phyloP scores from a whole-genome alignment of 2,329 filamentous ascomycete species.

The Aureobasidium lini region DNA sequence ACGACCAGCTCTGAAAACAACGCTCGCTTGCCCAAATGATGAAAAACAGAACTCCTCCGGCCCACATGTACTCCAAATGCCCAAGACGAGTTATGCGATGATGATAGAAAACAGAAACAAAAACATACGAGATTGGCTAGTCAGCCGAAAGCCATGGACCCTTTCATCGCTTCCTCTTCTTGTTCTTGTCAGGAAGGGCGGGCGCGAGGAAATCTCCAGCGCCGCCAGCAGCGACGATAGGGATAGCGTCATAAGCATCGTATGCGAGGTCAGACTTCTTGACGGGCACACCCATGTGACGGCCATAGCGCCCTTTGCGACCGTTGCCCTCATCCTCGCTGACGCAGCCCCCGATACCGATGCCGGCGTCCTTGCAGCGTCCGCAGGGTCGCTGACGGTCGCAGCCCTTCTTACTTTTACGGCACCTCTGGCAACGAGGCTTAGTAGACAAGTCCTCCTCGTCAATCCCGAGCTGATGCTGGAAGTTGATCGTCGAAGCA shows the following conservation, averaged over 20 bases:
- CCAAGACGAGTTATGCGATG: neutral
- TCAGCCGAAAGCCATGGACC: neutral
- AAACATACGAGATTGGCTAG: slow-evolving; percentile 8
- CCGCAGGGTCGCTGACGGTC: slow-evolving; percentile 93
- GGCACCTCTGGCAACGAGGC: slow-evolving; percentile 93
- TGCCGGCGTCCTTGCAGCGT: slow-evolving; percentile 90
- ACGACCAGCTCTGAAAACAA: slow-evolving; percentile 4
- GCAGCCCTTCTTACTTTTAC: slow-evolving; percentile 99
- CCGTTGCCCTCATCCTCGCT: slow-evolving; percentile 98
- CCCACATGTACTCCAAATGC: slow-evolving; percentile 11
- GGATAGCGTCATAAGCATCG: slow-evolving; percentile 8
- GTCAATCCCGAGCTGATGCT: slow-evolving; percentile 44
- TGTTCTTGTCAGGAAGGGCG: slow-evolving; percentile 49
- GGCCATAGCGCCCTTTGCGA: slow-evolving; percentile 82
- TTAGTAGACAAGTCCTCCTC: slow-evolving; percentile 92
- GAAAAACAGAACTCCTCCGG: neutral
- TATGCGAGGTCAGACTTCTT: slow-evolving; percentile 42
- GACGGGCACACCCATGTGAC: slow-evolving; percentile 60
- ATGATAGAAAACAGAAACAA: neutral
- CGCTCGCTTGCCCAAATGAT: slow-evolving; percentile 9
- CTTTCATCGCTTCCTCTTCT: slow-evolving; percentile 58
- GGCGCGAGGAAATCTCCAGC: slow-evolving; percentile 29
- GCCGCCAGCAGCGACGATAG: slow-evolving; percentile 22
- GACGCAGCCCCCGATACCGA: slow-evolving; percentile 86
- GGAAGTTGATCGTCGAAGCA: slow-evolving; percentile 56